phyloP scores from a whole-genome alignment of 139 green algal species.

The Deuterostichococcus epilithicus region DNA sequence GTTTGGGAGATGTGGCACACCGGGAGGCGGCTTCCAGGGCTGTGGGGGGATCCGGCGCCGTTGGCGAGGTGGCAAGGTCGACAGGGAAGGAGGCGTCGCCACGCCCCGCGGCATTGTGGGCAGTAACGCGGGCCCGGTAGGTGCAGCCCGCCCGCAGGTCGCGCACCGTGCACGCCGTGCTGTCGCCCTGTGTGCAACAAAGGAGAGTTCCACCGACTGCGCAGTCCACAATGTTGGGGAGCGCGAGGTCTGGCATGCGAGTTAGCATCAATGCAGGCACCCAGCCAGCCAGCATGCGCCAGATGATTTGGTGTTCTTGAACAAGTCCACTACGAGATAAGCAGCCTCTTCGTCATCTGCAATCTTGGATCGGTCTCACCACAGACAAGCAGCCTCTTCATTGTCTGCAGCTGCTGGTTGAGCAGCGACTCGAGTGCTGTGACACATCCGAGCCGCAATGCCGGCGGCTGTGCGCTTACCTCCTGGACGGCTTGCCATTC shows the following conservation, averaged over 20 bases:
- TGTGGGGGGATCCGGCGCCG: constrained; percentile 19
- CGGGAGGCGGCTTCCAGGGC: constrained; percentile 25
- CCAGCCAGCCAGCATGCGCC: too few relatives aligned
- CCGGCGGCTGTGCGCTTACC: constrained; percentile 9
- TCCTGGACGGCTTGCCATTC: constrained; percentile 62
- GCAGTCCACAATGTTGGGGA: too few relatives aligned
- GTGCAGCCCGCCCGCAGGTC: constrained; percentile 55
- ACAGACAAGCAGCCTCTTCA: too few relatives aligned
- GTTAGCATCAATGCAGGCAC: too few relatives aligned
- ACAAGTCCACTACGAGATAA: too few relatives aligned
- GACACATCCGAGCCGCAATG: neutral
- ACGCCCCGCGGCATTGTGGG: constrained; percentile 39
- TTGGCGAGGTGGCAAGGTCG: constrained; percentile 40
- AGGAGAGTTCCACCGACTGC: too few relatives aligned
- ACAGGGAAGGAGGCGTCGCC: constrained; percentile 33
- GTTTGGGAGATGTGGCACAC: neutral
- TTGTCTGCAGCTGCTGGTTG: too few relatives aligned
- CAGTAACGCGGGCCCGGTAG: constrained; percentile 55
- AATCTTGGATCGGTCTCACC: too few relatives aligned
- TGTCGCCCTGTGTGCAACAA: constrained; percentile 27
- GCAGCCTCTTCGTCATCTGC: too few relatives aligned
- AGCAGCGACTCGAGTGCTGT: neutral
- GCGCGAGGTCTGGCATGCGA: too few relatives aligned
- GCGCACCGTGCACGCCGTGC: constrained; percentile 51
- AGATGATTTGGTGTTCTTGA: too few relatives aligned